Evolutionary conservation across 192 early-diverging fungal genomes (phyloP), one percentile per base, ranked within the genome.

Genomic region (Mortierella claussenii): DNA sequence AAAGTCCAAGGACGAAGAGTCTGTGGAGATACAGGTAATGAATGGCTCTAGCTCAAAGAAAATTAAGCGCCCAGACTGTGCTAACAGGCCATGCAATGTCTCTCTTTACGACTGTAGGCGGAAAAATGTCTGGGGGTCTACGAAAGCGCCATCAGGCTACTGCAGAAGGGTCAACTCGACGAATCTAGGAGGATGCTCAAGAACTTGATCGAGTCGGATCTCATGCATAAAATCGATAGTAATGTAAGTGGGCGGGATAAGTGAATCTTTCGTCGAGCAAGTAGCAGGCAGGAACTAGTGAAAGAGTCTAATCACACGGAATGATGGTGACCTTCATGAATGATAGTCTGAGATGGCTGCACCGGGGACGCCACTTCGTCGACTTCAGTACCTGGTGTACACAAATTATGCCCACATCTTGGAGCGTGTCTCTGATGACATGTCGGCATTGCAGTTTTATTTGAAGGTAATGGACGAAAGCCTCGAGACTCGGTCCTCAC

Each of bases 341-440:
- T 40, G 5, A 23, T 64, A 75, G 79, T 65, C 61, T 5, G 69
- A 70, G 33, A 53, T 64, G 27, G 79, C 64, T 11, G 62, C 61
- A 26, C 56, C 60, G 10, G 68, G 69, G 20, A 80, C 65, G 10
- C 80, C 83, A 5, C 40, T 85, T 5, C 66, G 79, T 12, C 67
- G 80, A 20, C 45, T 85, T 23, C 81, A 81, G 48, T 85, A 81
- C 36, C 55, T 85, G 1, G 84, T 85, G 4, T 85, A 78, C 27
- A 81, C 79, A 30, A 85, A 85, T 50, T 85, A 85, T 55, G 84
- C 84, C 18, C 61, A 71, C 28, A 81, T 85, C 33, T 55, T 85
- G 21, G 84, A 85, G 49, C 44, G 65, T 8, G 45, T 50, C 33
- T 37, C 57, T 1, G 78, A 80, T 15, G 66, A 79, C 27, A 21